Conservation (phyloP, 2,329 filamentous ascomycete genomes). For the Leptographium radiaticola region DNA sequence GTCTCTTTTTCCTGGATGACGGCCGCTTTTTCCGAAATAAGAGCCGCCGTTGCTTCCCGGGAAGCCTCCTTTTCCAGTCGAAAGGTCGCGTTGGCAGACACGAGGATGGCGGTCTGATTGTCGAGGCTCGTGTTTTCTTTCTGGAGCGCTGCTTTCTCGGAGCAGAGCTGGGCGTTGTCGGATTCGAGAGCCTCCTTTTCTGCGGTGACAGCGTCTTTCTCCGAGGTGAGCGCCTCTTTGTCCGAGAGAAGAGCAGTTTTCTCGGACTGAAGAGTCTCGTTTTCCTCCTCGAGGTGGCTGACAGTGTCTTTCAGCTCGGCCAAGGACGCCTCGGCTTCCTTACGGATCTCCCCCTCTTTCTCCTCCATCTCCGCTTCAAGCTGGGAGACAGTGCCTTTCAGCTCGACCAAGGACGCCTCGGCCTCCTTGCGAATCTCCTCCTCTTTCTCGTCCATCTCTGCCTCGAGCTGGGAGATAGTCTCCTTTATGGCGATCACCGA, state of each 20-base stretch:
- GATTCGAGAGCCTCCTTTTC: background rate
- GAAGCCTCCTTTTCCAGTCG: too few relatives aligned
- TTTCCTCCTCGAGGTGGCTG: too few relatives aligned
- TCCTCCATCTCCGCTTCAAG: background rate
- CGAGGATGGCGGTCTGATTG: too few relatives aligned
- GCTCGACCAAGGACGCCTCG: background rate
- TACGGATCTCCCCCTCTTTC: too few relatives aligned
- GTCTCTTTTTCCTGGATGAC: background rate
- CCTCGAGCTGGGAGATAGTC: slow-evolving; percentile 1
- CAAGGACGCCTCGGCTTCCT: too few relatives aligned
- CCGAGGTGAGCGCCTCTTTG: too few relatives aligned
- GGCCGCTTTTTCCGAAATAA: background rate
- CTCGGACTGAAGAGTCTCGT: too few relatives aligned
- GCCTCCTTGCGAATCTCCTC: background rate
- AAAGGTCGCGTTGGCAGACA: too few relatives aligned
- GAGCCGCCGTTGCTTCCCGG: too few relatives aligned
- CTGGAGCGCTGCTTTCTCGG: background rate
- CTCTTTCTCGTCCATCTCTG: background rate
- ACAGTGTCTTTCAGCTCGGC: too few relatives aligned
- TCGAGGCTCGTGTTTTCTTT: too few relatives aligned
- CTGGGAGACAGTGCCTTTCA: background rate
- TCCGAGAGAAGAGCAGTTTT: too few relatives aligned
- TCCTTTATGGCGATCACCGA: background rate
- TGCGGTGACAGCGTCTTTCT: background rate
- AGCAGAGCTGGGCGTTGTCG: background rate